Conservation (phyloP, 345 rosid species). For the Corchorus olitorius region DNA sequence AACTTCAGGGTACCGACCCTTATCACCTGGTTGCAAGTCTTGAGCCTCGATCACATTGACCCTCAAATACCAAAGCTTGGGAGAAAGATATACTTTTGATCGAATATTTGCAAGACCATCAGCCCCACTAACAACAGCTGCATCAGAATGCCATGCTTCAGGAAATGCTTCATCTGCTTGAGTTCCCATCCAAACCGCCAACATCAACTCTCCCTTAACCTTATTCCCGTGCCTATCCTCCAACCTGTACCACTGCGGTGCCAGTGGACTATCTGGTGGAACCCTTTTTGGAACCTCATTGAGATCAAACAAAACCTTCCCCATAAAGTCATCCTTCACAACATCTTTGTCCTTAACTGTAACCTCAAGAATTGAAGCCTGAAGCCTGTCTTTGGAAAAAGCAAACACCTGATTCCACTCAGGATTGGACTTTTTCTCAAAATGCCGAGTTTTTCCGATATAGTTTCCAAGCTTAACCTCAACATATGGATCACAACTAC, state of each 20-base stretch:
- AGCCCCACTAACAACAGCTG: slow-evolving; percentile 74
- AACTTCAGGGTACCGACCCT: slow-evolving; percentile 77
- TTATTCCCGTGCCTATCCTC: slow-evolving; percentile 72
- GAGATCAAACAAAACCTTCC: slow-evolving; percentile 70
- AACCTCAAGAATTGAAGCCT: slow-evolving; percentile 78
- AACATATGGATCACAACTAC: slow-evolving; percentile 87
- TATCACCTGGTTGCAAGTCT: slow-evolving; percentile 66
- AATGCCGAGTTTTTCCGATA: slow-evolving; percentile 77
- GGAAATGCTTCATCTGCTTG: slow-evolving; percentile 99
- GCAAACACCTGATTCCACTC: slow-evolving; percentile 92
- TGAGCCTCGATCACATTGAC: slow-evolving; percentile 96
- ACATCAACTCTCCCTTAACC: slow-evolving; percentile 79
- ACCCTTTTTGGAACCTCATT: slow-evolving; percentile 84
- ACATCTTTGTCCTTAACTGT: slow-evolving; percentile 82
- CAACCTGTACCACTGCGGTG: slow-evolving; percentile 92
- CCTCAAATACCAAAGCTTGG: slow-evolving; percentile 91
- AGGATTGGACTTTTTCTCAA: slow-evolving; percentile 79
- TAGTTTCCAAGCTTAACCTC: slow-evolving; percentile 93
- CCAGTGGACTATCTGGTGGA: slow-evolving; percentile 93
- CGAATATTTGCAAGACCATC: slow-evolving; percentile 82
- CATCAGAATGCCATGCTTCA: slow-evolving; percentile 98
- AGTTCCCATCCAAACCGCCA: slow-evolving; percentile 97
- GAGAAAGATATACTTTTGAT: slow-evolving; percentile 90
- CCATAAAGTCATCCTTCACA: slow-evolving; percentile 83
- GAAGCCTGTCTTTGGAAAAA: slow-evolving; percentile 59